These are phyloP conservation scores for Volvox carteri DNA, from an alignment of 163 green algal species.

Conservation along the genomic window DNA sequence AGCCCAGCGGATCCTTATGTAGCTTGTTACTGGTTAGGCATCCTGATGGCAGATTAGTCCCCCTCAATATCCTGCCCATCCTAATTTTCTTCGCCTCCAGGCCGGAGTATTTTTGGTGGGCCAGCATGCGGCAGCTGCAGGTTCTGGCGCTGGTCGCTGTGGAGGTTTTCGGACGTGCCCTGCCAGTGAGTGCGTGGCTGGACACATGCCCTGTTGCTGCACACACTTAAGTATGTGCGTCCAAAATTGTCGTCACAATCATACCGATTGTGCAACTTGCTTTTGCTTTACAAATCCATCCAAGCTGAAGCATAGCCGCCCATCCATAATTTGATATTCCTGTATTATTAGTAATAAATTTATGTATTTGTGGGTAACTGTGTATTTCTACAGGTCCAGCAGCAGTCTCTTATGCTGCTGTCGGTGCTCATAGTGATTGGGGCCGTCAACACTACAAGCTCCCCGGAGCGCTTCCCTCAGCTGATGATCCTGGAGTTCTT, in stretches of 20 bases:
- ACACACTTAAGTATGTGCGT: no score
- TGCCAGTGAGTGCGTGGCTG: conserved; percentile 7
- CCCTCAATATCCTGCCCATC: no score
- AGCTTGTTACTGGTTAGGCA: no score
- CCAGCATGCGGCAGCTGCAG: conserved; percentile 25
- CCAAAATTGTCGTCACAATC: no score
- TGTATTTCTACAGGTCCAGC: conserved; percentile 11
- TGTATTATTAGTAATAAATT: background rate
- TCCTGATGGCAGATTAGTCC: no score
- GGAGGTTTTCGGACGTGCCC: conserved; percentile 11
- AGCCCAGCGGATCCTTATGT: no score
- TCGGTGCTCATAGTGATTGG: conserved; percentile 20
- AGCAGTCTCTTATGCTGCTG: conserved; percentile 43
- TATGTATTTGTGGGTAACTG: background rate
- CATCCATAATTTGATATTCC: background rate
- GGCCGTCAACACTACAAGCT: background rate
- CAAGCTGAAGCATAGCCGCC: no score
- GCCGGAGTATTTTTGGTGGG: conserved; percentile 23
- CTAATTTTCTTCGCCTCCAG: background rate
- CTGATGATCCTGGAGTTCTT: conserved; percentile 43
- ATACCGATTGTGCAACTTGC: no score
- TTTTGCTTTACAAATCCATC: no score
- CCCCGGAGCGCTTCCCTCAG: background rate
- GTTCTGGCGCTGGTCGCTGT: conserved; percentile 14
- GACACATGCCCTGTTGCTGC: background rate